Evolutionary conservation across 371 early-diverging fungal genomes (phyloP).

Genomic region (Chytridiales sp.): DNA sequence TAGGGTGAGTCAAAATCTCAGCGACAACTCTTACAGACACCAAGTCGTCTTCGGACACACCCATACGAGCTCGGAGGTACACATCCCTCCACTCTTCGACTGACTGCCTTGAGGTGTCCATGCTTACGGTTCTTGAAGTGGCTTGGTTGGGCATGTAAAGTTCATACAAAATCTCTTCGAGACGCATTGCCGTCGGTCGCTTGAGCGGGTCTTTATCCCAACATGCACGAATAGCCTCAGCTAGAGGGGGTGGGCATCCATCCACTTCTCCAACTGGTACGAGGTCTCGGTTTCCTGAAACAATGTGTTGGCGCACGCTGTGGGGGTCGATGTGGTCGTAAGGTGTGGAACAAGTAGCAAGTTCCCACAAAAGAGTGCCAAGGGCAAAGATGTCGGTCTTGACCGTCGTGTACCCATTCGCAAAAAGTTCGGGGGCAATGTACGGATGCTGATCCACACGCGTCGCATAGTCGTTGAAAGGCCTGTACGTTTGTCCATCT

Average conservation of each 20-base stretch:
- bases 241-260: neutral
- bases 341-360: conserved; percentile 2
- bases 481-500: neutral
- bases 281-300: neutral
- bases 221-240: neutral
- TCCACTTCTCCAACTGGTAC: neutral
- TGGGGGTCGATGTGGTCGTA: neutral
- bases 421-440: conserved; percentile 9
- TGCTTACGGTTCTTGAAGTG: neutral
- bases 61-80: conserved; percentile 9
- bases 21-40: conserved; percentile 5
- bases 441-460: conserved; percentile 3
- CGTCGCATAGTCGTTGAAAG: neutral
- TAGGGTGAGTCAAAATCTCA: neutral
- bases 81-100: neutral
- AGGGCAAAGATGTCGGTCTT: conserved; percentile 11
- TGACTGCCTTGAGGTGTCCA: neutral
- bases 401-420: conserved; percentile 4
- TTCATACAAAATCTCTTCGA: conserved; percentile 3
- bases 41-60: conserved; percentile 8
- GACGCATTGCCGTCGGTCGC: neutral
- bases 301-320: neutral
- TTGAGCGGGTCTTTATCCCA: neutral
- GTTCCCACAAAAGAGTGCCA: conserved; percentile 14
- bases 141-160: conserved; percentile 4